These are phyloP conservation scores for Fusarium nurragi DNA, from an alignment of 2,329 filamentous ascomycete species.

Conservation along the genomic window DNA sequence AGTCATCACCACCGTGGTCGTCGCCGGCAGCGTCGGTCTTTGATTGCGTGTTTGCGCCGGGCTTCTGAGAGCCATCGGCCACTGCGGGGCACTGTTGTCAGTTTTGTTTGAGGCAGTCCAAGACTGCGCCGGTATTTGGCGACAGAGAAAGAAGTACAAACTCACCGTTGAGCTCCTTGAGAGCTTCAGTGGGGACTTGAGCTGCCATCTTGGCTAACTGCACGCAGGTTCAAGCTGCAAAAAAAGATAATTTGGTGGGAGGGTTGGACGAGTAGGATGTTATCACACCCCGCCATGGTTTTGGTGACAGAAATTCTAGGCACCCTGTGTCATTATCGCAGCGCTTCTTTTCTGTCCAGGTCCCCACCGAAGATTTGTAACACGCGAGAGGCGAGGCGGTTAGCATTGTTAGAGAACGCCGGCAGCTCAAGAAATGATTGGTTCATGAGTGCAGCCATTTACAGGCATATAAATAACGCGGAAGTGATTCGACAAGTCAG, in stretches of 20 bases:
- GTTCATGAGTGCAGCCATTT: neutral
- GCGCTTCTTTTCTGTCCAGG: constrained; percentile 3
- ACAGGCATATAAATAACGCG: neutral
- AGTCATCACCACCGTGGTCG: constrained; percentile 61
- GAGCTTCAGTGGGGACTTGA: constrained; percentile 55
- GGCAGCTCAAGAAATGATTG: neutral
- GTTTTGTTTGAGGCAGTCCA: neutral
- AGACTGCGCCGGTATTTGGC: neutral
- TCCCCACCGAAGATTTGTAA: constrained; percentile 41
- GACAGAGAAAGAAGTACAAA: neutral
- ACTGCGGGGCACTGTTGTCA: constrained; percentile 46
- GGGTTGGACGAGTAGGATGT: constrained; percentile 29
- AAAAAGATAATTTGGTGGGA: constrained; percentile 39
- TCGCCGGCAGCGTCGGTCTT: constrained; percentile 52
- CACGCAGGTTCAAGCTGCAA: constrained; percentile 26
- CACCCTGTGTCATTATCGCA: neutral
- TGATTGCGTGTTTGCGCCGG: constrained; percentile 53
- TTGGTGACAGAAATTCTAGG: constrained; percentile 33
- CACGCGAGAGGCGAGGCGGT: constrained; percentile 23
- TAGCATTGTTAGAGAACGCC: neutral
- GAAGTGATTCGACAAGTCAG: neutral
- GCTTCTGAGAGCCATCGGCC: constrained; percentile 52
- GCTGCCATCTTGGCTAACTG: constrained; percentile 53
- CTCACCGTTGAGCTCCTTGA: constrained; percentile 56
- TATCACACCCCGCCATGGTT: constrained; percentile 41